Evolutionary conservation across 2,329 filamentous ascomycete genomes (phyloP).

Genomic region (Teratosphaeria nubilosa): DNA sequence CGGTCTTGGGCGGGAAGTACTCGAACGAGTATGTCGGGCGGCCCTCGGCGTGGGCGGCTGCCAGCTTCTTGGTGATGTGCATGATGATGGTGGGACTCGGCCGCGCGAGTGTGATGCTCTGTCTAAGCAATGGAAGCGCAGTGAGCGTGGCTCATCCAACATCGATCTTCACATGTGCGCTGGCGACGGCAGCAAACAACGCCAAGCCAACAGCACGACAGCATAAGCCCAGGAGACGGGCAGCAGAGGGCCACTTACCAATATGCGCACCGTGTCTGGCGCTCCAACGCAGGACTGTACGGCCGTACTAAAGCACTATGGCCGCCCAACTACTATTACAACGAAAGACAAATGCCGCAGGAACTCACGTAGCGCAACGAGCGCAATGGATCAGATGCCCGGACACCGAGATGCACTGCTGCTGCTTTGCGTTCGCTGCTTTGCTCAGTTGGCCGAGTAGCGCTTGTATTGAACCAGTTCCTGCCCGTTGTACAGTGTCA

Average conservation of each 20-base stretch:
- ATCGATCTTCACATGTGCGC: background rate
- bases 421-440: slow-evolving; percentile 8
- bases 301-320: background rate
- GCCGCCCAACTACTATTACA: background rate
- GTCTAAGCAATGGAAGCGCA: background rate
- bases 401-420: background rate
- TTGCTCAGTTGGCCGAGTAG: slow-evolving; percentile 14
- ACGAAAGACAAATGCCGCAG: background rate
- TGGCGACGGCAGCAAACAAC: background rate
- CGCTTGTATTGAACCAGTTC: slow-evolving; percentile 25
- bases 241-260: background rate
- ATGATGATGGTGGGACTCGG: slow-evolving; percentile 42
- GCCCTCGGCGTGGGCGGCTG: slow-evolving; percentile 66
- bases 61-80: slow-evolving; percentile 91
- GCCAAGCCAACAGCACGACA: background rate
- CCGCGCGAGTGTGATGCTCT: background rate
- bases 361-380: background rate
- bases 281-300: background rate
- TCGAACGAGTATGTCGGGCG: slow-evolving; percentile 95
- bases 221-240: background rate
- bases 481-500: slow-evolving; percentile 26
- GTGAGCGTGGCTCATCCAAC: background rate
- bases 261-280: background rate
- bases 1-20: slow-evolving; percentile 97
- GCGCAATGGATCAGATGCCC: background rate